phyloP scores from a whole-genome alignment of 1,284 basidiomycete genomes.

The Sporisorium reilianum region DNA sequence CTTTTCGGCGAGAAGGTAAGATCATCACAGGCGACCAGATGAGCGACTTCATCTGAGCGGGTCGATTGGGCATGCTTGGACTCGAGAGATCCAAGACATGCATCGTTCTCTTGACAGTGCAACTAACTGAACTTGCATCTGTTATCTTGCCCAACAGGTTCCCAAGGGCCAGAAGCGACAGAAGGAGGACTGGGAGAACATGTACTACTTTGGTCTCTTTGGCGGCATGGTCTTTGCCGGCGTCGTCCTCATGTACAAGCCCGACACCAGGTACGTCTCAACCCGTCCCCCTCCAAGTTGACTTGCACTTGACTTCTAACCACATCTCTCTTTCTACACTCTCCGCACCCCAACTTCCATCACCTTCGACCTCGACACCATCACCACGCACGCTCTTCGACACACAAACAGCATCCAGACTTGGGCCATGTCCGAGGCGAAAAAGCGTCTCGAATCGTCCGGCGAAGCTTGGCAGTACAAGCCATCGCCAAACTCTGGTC shows the following conservation, averaged over 20 bases:
- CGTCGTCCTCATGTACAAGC: slow-evolving; percentile 90
- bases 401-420: slow-evolving; percentile 57
- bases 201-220: slow-evolving; percentile 76
- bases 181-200: slow-evolving; percentile 82
- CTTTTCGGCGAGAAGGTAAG: slow-evolving; percentile 67
- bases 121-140: not conserved
- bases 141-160: slow-evolving; percentile 70
- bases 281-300: not conserved
- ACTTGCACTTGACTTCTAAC: not conserved
- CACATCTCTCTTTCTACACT: not conserved
- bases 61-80: no score
- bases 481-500: slow-evolving; percentile 65
- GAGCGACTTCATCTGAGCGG: no score
- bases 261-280: slow-evolving; percentile 86
- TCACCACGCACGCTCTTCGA: not conserved
- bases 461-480: slow-evolving; percentile 66
- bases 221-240: slow-evolving; percentile 83
- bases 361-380: not conserved
- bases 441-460: slow-evolving; percentile 65
- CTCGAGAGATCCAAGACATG: no score
- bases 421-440: slow-evolving; percentile 66
- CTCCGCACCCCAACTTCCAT: not conserved
- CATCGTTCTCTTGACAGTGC: not conserved
- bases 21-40: not conserved
- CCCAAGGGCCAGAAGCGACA: slow-evolving; percentile 80